Evolutionary conservation across 2,329 filamentous ascomycete genomes (phyloP), one percentile per base, ranked within the genome.

Genomic region (Capronia epimyces): DNA sequence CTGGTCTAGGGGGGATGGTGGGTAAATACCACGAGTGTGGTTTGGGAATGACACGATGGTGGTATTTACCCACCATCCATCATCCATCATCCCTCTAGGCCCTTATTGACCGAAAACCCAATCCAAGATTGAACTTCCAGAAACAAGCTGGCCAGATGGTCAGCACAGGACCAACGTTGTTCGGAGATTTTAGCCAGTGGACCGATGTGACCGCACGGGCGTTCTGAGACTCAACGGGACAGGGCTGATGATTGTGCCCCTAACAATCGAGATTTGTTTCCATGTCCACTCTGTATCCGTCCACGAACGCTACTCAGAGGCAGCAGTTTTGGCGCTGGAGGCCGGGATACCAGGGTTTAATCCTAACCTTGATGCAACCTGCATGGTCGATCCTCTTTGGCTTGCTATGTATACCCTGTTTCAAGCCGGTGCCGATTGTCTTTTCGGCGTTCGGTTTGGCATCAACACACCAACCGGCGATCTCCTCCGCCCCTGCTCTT

Each of bases 1-100:
- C n/a, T n/a, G n/a, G n/a, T n/a, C n/a, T n/a, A n/a, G n/a, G n/a
- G n/a, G n/a, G n/a, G n/a, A n/a, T 21, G 25, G 22, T 43, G 43
- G 49, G 43, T 34, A 43, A 51, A 31, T 43, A 43, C 36, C 49
- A 36, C 24, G 16, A 46, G 42, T n/a, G 24, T 32, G 49, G 13
- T 39, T 42, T 34, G 25, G 37, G 13, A n/a, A n/a, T n/a, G 39
- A 15, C 20, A 42, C n/a, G 2, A 13, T 3, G 39, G 39, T 25
- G 39, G 20, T n/a, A 42, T 25, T 42, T 42, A 25, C 39, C 20
- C 13, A 20, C 7, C 39, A 39, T 31, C 15, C n/a, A n/a, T n/a
- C n/a, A n/a, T n/a, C n/a, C n/a, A n/a, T n/a, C n/a, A n/a, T n/a
- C 29, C 12, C 8, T 20, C 27, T 13, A 15, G 21, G 40, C 22